phyloP scores from a whole-genome alignment of 164 flowering plant genomes.

The Tetracentron sinense region DNA sequence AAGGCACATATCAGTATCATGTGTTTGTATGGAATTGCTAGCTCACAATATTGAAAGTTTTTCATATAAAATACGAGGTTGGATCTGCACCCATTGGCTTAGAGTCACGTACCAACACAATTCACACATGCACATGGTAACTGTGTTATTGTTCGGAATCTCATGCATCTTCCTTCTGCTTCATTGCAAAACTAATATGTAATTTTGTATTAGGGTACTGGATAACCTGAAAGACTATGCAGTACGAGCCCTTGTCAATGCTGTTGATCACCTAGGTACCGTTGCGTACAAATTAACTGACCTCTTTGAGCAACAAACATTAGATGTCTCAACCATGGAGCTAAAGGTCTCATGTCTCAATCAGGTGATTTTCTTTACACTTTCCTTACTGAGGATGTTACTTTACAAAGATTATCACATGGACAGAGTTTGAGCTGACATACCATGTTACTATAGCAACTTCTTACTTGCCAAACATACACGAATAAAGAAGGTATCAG shows the following conservation, averaged over 20 bases:
- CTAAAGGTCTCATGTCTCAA: slow-evolving; percentile 57
- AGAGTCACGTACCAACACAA: not conserved
- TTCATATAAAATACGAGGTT: not conserved
- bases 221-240: slow-evolving; percentile 71
- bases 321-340: slow-evolving; percentile 57
- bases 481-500: slow-evolving; percentile 76
- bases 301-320: slow-evolving; percentile 57
- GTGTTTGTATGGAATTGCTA: not conserved
- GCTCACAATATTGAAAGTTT: not conserved
- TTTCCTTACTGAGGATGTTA: not conserved
- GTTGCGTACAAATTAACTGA: slow-evolving; percentile 62
- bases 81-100: not conserved
- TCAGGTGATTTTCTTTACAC: slow-evolving; percentile 50
- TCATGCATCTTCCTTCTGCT: not conserved
- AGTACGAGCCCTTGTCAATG: slow-evolving; percentile 66
- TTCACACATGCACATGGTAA: not conserved
- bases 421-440: slow-evolving; percentile 16
- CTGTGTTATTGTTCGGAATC: not conserved
- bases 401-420: not conserved
- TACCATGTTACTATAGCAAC: slow-evolving; percentile 41
- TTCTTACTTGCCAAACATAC: slow-evolving; percentile 77
- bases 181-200: not conserved
- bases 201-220: slow-evolving; percentile 39
- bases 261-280: slow-evolving; percentile 76
- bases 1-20: not conserved